A percentile compares a stretch with the other conserved stretches of the same genome.
phyloP scores from a whole-genome alignment of 163 green algal genomes.

The Scenedesmus sp. region DNA sequence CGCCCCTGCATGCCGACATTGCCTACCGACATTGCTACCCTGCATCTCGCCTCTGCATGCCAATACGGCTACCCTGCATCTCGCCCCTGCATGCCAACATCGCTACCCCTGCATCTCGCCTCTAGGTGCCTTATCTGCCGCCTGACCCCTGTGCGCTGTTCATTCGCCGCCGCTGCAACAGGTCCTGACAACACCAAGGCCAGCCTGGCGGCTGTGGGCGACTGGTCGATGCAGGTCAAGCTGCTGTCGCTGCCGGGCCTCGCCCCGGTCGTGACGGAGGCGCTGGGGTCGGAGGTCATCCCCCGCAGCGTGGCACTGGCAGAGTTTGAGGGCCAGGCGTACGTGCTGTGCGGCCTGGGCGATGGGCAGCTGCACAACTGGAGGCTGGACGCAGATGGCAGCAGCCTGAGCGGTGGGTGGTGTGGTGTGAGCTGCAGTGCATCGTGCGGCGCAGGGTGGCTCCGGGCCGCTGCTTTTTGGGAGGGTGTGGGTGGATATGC shows the following conservation, averaged over 20 bases:
- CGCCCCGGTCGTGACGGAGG: constrained; percentile 59
- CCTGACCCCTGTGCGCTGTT: no score
- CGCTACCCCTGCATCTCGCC: no score
- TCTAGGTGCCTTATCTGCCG: neutral
- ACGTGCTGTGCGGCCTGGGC: constrained; percentile 87
- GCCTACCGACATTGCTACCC: no score
- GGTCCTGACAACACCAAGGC: constrained; percentile 47
- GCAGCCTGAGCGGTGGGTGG: constrained; percentile 21
- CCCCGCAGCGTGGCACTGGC: constrained; percentile 87
- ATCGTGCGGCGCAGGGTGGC: no score
- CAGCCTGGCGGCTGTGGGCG: constrained; percentile 82
- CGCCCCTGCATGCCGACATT: neutral
- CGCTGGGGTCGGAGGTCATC: constrained; percentile 88
- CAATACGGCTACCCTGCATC: neutral
- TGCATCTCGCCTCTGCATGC: neutral
- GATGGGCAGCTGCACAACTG: constrained; percentile 90
- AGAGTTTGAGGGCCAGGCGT: constrained; percentile 84
- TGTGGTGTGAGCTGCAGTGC: neutral
- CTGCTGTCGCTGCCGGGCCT: constrained; percentile 78
- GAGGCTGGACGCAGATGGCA: constrained; percentile 65
- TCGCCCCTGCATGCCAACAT: neutral
- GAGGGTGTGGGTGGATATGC: no score
- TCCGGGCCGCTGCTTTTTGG: no score
- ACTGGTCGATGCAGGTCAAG: constrained; percentile 81
- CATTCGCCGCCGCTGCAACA: constrained; percentile 11